Evolutionary conservation across 169 alveolate species (phyloP), one percentile per base, ranked within the genome.

Genomic region (Babesia sp.): DNA sequence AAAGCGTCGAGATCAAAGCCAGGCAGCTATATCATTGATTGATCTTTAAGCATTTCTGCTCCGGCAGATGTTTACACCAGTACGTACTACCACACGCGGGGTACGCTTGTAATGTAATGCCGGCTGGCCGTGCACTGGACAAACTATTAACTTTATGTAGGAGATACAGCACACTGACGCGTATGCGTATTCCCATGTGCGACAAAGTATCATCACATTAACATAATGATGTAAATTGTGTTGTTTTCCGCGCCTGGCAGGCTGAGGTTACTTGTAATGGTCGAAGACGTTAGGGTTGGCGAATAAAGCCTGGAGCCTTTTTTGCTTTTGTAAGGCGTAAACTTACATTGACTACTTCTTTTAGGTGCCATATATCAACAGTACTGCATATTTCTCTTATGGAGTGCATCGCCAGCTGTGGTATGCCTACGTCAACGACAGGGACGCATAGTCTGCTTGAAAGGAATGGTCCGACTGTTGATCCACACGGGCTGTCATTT

Each of bases 381-480:
- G 75, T 55, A 20, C 90, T 85, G 66, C 91, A 86, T 20, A 81
- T 86, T 77, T 97, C 99, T 67, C 99, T 91, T 41, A 93, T 88
- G 26, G 98, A 92, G 78, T 97, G 99, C 99, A 97, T 97, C 16
- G 98, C 98, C 60, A 96, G 92, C 87, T 94, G 95, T 11, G 97
- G 91, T 56, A 95, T 95, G 16, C 99, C 99, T 42, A 97, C 94
- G 80, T 97, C 99, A 37, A 92, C 94, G 26, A 95, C 91, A 20
- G 95, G 94, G 12, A 94, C 88, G 37, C 99, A 97, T 34, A 95
- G 85, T 31, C 94, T 87, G 44, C 96, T 90, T n/a, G 98, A 91
- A 56, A 94, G 81, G 57, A 92, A 81, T 14, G 99, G 98, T 2
- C 99, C 98, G 42, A 96, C 93, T 16, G 99, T 97, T 22, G 98